phyloP scores from a whole-genome alignment of 495 filamentous ascomycete species.

The Lichenothelia convexa region DNA sequence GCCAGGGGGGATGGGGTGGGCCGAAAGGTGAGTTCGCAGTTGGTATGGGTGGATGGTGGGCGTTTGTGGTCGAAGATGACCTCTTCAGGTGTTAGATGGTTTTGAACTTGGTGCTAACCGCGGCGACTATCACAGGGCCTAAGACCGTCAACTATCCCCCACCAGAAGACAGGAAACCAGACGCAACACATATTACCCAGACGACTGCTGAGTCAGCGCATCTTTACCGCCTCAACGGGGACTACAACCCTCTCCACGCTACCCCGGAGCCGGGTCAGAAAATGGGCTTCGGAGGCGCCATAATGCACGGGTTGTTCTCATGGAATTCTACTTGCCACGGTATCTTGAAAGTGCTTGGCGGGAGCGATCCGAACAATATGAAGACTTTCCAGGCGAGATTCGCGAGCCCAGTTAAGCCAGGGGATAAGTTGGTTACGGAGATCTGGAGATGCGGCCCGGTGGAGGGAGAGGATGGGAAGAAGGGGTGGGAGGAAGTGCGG shows the following conservation, averaged over 20 bases:
- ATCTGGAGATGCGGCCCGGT: constrained; percentile 46
- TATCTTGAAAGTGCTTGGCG: constrained; percentile 53
- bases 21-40: constrained; percentile 45
- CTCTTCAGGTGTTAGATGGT: too few relatives aligned
- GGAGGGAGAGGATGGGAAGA: constrained; percentile 35
- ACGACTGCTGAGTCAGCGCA: constrained; percentile 52
- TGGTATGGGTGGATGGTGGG: background rate
- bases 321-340: constrained; percentile 69
- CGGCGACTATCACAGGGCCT: constrained; percentile 29
- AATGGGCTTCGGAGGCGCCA: constrained; percentile 79
- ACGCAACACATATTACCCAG: constrained; percentile 50
- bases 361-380: constrained; percentile 58
- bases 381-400: constrained; percentile 79
- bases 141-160: constrained; percentile 56
- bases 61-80: too few relatives aligned
- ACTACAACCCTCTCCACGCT: constrained; percentile 83
- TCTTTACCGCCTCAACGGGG: constrained; percentile 66
- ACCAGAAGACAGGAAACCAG: constrained; percentile 52
- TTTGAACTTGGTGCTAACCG: background rate
- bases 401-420: constrained; percentile 63
- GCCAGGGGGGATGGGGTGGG: too few relatives aligned
- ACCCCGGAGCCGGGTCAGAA: constrained; percentile 64
- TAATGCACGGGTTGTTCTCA: constrained; percentile 74
- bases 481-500: constrained; percentile 66
- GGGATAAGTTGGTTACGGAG: constrained; percentile 47